These are phyloP conservation scores for Trichosporon ovoides DNA, from an alignment of 1,284 basidiomycete species.

Conservation along the genomic window DNA sequence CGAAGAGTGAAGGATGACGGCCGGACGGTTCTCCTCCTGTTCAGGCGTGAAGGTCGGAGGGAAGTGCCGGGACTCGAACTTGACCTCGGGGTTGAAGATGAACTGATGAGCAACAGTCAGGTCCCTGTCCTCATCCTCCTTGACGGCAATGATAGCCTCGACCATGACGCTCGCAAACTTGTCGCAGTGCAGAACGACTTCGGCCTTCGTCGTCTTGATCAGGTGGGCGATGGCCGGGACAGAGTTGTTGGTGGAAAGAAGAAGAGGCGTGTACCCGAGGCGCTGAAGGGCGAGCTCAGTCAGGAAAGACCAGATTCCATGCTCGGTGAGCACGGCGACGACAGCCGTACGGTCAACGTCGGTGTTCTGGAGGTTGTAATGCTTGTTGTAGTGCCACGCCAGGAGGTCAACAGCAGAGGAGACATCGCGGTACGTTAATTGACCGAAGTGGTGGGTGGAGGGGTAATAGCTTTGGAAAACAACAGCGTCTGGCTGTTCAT, in stretches of 20 bases:
- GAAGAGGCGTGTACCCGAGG: conserved; percentile 50
- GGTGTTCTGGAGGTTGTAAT: not conserved
- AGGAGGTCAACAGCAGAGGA: not conserved
- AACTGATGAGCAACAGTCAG: not conserved
- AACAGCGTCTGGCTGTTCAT: not conserved
- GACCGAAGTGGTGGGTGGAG: not conserved
- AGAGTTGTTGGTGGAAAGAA: conserved; percentile 58
- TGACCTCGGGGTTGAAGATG: not conserved
- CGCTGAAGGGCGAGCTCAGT: conserved; percentile 51
- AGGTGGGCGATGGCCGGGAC: conserved; percentile 57
- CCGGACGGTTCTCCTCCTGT: conserved; percentile 50
- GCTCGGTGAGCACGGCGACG: conserved; percentile 50
- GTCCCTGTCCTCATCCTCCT: not conserved
- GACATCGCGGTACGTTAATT: not conserved
- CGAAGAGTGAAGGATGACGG: conserved; percentile 58
- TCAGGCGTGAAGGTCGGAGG: conserved; percentile 49
- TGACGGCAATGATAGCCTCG: not conserved
- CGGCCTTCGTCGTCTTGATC: conserved; percentile 51
- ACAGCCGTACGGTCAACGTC: conserved; percentile 15
- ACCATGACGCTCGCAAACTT: not conserved
- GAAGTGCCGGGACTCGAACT: conserved; percentile 27
- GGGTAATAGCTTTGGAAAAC: not conserved
- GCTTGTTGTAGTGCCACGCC: not conserved
- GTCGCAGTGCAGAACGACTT: not conserved
- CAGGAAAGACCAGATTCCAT: conserved; percentile 51